Conservation (phyloP, 2,329 filamentous ascomycete genomes). For the Exophiala spinifera region DNA sequence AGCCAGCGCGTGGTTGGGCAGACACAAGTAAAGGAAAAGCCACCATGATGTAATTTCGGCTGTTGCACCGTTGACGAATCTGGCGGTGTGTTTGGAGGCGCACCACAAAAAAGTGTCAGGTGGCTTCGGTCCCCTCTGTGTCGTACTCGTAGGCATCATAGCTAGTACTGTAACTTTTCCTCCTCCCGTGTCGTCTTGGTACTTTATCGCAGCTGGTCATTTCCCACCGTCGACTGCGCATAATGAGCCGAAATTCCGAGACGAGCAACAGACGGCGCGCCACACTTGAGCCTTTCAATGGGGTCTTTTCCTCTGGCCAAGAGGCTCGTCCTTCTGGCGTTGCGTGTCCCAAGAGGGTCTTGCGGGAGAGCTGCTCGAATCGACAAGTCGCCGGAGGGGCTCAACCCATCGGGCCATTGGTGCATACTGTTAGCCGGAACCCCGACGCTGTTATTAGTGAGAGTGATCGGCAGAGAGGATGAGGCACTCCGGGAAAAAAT, state of each 20-base stretch:
- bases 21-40: background rate
- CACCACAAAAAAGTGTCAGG: background rate
- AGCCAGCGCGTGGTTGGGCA: constrained; percentile 16
- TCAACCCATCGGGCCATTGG: background rate
- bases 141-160: no score
- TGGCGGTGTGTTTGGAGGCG: constrained; percentile 7
- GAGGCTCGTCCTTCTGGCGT: background rate
- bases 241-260: background rate
- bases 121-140: no score
- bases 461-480: background rate
- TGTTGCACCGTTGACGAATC: constrained; percentile 11
- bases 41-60: constrained; percentile 24
- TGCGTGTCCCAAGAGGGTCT: background rate
- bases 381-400: background rate
- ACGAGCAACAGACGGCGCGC: background rate
- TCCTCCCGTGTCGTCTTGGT: no score
- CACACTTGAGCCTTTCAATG: background rate
- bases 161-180: no score
- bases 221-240: no score
- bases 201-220: no score
- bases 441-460: background rate
- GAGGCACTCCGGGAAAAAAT: background rate
- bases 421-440: background rate
- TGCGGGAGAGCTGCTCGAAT: background rate
- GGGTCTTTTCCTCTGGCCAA: background rate